Conservation (phyloP, 164 flowering plant genomes). For the Echeveria elegans region DNA sequence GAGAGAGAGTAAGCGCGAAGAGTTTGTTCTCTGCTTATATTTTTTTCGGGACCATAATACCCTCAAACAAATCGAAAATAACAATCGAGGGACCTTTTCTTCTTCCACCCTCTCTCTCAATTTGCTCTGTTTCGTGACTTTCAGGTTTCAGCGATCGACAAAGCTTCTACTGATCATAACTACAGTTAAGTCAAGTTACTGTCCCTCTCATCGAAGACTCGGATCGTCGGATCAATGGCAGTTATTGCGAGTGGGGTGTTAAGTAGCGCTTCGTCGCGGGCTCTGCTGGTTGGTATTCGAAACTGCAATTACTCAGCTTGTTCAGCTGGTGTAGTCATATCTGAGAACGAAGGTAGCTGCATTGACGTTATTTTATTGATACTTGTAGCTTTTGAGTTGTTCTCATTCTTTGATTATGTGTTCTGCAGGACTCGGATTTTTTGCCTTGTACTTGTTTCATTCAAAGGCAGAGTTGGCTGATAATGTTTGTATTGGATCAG, state of each 20-base stretch:
- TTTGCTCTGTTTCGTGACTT: too few species aligned
- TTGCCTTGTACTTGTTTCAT: constrained; percentile 20
- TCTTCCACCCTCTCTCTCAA: too few species aligned
- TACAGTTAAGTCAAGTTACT: not conserved
- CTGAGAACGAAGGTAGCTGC: not conserved
- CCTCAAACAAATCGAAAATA: too few species aligned
- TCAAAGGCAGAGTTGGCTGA: constrained; percentile 16
- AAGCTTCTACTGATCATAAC: not conserved
- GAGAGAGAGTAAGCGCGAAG: too few species aligned
- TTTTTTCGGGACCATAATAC: too few species aligned
- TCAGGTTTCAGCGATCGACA: too few species aligned
- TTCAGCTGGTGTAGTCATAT: not conserved
- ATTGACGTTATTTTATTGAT: not conserved
- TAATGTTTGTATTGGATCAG: constrained; percentile 60
- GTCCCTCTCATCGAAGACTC: not conserved
- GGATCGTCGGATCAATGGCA: not conserved
- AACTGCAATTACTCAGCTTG: not conserved
- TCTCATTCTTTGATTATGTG: not conserved
- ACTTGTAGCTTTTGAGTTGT: not conserved
- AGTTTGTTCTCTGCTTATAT: too few species aligned
- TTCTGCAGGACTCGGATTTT: not conserved
- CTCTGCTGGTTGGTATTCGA: not conserved
- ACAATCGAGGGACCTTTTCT: too few species aligned
- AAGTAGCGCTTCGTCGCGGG: not conserved
- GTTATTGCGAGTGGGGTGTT: not conserved